Percentiles rank a stretch among this genome's conserved stretches.
These are phyloP conservation scores for Ustilago loliicola DNA, from an alignment of 1,284 basidiomycete species.

Conservation along the genomic window DNA sequence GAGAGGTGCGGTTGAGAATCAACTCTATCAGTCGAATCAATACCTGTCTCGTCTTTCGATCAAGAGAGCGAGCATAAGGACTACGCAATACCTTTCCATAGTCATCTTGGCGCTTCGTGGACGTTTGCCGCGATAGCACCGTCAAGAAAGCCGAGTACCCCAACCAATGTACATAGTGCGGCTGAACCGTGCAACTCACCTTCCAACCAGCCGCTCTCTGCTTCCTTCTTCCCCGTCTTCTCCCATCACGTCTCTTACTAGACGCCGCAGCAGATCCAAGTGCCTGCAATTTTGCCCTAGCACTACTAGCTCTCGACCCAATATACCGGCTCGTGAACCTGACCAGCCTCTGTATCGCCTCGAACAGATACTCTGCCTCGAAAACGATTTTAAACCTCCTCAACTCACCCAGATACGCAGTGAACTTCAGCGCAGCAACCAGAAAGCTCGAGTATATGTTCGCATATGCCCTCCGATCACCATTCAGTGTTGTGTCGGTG, in stretches of 20 bases:
- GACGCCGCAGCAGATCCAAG: neutral
- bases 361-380: conserved; percentile 19
- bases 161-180: conserved; percentile 50
- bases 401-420: conserved; percentile 79
- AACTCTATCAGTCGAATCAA: conserved; percentile 24
- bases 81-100: neutral
- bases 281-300: conserved; percentile 12
- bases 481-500: conserved; percentile 82
- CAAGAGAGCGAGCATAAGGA: conserved; percentile 3
- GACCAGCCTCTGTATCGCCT: conserved; percentile 37
- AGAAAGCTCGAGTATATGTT: conserved; percentile 90
- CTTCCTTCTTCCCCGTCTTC: neutral
- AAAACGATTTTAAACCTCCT: conserved; percentile 72
- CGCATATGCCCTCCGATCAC: conserved; percentile 76
- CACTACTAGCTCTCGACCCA: conserved; percentile 23
- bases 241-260: neutral
- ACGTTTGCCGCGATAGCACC: conserved; percentile 12
- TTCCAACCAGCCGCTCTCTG: conserved; percentile 18
- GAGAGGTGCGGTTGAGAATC: neutral
- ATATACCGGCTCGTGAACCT: conserved; percentile 38
- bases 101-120: neutral
- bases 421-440: conserved; percentile 88
- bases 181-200: conserved; percentile 35
- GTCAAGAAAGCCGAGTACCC: conserved; percentile 45
- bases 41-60: conserved; percentile 12